These are phyloP conservation scores for Dipteronia sinensis DNA, from an alignment of 345 rosid genomes.

Conservation along the genomic window DNA sequence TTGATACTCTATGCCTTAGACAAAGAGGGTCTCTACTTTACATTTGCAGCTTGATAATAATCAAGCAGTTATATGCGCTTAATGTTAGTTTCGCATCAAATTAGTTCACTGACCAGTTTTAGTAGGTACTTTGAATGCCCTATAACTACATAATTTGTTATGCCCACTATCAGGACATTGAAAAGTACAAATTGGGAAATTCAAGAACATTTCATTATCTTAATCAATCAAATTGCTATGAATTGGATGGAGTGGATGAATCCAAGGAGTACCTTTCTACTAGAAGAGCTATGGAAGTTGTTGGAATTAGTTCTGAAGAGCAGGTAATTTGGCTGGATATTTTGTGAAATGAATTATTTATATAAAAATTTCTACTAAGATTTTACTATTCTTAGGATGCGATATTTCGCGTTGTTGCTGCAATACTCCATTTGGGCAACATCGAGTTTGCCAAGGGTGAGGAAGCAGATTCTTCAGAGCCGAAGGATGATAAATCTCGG, in stretches of 20 bases:
- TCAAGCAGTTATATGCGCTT: neutral
- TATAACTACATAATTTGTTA: slow-evolving; percentile 3
- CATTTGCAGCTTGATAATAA: neutral
- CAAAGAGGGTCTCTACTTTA: neutral
- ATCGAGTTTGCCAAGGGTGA: slow-evolving; percentile 81
- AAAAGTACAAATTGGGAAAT: slow-evolving; percentile 77
- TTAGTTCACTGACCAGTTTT: neutral
- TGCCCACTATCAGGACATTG: slow-evolving; percentile 57
- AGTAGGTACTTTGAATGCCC: neutral
- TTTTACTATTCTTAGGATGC: slow-evolving; percentile 59
- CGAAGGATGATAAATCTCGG: slow-evolving; percentile 81
- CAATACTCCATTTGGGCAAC: slow-evolving; percentile 97
- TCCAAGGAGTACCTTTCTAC: slow-evolving; percentile 76
- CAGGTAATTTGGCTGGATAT: slow-evolving; percentile 58
- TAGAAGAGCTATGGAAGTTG: slow-evolving; percentile 92
- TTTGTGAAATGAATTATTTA: slow-evolving; percentile 14
- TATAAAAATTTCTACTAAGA: slow-evolving; percentile 24
- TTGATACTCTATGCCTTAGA: neutral
- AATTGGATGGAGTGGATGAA: slow-evolving; percentile 81
- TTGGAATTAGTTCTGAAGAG: slow-evolving; percentile 75
- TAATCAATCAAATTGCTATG: slow-evolving; percentile 85
- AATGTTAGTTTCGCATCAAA: neutral
- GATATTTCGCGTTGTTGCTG: slow-evolving; percentile 91
- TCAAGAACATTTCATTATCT: slow-evolving; percentile 88
- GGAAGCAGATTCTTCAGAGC: slow-evolving; percentile 78